Evolutionary conservation across 345 rosid species (phyloP).

Genomic region (Garcia nutans): DNA sequence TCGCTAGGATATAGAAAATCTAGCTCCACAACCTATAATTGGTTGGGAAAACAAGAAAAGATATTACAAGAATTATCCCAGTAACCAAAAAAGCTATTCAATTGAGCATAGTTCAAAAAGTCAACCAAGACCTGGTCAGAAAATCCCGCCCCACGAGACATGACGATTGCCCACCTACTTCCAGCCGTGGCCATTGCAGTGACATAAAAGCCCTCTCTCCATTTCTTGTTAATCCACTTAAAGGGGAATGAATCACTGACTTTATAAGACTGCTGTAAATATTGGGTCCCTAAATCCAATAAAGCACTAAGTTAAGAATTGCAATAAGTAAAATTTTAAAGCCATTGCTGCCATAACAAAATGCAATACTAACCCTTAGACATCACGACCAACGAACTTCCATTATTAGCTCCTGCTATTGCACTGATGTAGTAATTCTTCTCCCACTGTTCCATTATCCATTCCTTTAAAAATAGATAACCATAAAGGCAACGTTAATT

Average conservation of each 20-base stretch:
- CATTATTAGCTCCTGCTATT: slow-evolving; percentile 86
- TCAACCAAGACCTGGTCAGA: slow-evolving; percentile 70
- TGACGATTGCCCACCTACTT: slow-evolving; percentile 92
- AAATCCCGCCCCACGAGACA: slow-evolving; percentile 94
- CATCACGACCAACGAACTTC: slow-evolving; percentile 93
- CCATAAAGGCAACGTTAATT: slow-evolving; percentile 11
- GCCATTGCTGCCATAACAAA: background rate
- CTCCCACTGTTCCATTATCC: slow-evolving; percentile 99
- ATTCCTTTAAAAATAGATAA: slow-evolving; percentile 49
- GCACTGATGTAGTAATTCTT: slow-evolving; percentile 91
- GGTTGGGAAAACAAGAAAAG: background rate
- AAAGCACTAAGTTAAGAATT: slow-evolving; percentile 11
- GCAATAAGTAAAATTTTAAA: background rate
- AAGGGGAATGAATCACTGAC: slow-evolving; percentile 95
- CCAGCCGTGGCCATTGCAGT: slow-evolving; percentile 98
- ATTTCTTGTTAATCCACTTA: slow-evolving; percentile 97
- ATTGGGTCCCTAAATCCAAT: slow-evolving; percentile 68
- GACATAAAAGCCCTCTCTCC: slow-evolving; percentile 92
- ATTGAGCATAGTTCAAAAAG: slow-evolving; percentile 4
- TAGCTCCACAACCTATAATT: slow-evolving; percentile 81
- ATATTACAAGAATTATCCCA: background rate
- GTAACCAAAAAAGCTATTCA: slow-evolving; percentile 1
- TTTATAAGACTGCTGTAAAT: slow-evolving; percentile 95
- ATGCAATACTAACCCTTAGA: slow-evolving; percentile 64
- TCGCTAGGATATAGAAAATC: slow-evolving; percentile 99